phyloP scores from a whole-genome alignment of 345 rosid species.

The Erodium maritimum region DNA sequence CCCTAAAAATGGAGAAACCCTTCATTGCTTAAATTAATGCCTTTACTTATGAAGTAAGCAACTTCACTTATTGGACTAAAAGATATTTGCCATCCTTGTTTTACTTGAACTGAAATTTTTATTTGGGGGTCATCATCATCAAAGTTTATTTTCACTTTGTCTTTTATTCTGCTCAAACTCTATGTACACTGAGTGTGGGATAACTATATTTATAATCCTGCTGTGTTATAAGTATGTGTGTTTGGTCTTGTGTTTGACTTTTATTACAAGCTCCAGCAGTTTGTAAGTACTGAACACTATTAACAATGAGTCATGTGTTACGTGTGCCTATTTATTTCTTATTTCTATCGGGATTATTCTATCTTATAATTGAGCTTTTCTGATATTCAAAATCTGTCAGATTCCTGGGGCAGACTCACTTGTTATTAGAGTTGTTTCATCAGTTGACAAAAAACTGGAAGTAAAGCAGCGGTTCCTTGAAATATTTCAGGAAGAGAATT shows the following conservation, averaged over 20 bases:
- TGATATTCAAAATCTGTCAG: conserved; percentile 25
- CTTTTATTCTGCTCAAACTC: background rate
- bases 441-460: conserved; percentile 96
- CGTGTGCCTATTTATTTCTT: background rate
- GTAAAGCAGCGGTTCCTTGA: conserved; percentile 95
- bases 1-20: background rate
- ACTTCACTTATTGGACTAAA: background rate
- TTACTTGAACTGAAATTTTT: background rate
- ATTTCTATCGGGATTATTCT: background rate
- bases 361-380: background rate
- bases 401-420: conserved; percentile 92
- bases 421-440: conserved; percentile 92
- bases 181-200: background rate
- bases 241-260: background rate
- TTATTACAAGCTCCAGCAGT: background rate
- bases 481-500: conserved; percentile 78
- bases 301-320: background rate
- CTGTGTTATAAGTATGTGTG: background rate
- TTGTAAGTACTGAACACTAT: background rate
- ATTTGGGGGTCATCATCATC: background rate
- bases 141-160: background rate
- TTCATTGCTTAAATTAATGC: background rate
- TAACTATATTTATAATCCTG: background rate
- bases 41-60: background rate
- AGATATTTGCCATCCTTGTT: background rate